These are phyloP conservation scores for Hymenoscyphus fraxineus DNA, from an alignment of 2,329 filamentous ascomycete genomes.

Conservation along the genomic window DNA sequence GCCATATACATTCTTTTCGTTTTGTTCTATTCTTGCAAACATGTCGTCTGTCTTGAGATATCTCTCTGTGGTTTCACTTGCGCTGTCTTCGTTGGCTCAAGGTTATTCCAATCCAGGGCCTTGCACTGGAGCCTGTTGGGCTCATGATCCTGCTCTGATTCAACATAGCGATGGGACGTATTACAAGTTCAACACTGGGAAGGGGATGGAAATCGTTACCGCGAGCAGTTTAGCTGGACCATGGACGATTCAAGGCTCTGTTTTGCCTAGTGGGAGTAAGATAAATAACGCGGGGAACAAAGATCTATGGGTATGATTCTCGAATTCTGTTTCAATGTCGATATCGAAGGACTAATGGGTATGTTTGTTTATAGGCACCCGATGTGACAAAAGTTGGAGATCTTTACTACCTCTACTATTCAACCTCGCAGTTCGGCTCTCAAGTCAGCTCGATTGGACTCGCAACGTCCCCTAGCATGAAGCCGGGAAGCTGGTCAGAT, in stretches of 20 bases:
- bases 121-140: slow-evolving; percentile 40
- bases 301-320: slow-evolving; percentile 39
- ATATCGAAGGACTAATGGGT: not conserved
- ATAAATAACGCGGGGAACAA: slow-evolving; percentile 37
- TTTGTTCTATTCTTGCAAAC: not conserved
- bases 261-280: slow-evolving; percentile 36
- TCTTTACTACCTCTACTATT: slow-evolving; percentile 60
- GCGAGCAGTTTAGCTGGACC: slow-evolving; percentile 38
- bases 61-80: not conserved
- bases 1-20: not conserved
- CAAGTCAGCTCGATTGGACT: slow-evolving; percentile 53
- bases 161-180: slow-evolving; percentile 41
- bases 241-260: slow-evolving; percentile 41
- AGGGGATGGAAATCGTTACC: slow-evolving; percentile 39
- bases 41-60: slow-evolving; percentile 4
- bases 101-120: slow-evolving; percentile 30
- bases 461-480: slow-evolving; percentile 41
- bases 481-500: slow-evolving; percentile 57
- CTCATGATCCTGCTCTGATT: slow-evolving; percentile 42
- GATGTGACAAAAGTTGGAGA: slow-evolving; percentile 55
- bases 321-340: not conserved
- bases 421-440: slow-evolving; percentile 51
- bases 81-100: not conserved
- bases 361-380: slow-evolving; percentile 48
- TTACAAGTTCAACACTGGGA: slow-evolving; percentile 42